A percentile compares a stretch with the other conserved stretches of the same genome.
phyloP scores from a whole-genome alignment of 2,329 filamentous ascomycete genomes.

The Ophiobolus disseminans region DNA sequence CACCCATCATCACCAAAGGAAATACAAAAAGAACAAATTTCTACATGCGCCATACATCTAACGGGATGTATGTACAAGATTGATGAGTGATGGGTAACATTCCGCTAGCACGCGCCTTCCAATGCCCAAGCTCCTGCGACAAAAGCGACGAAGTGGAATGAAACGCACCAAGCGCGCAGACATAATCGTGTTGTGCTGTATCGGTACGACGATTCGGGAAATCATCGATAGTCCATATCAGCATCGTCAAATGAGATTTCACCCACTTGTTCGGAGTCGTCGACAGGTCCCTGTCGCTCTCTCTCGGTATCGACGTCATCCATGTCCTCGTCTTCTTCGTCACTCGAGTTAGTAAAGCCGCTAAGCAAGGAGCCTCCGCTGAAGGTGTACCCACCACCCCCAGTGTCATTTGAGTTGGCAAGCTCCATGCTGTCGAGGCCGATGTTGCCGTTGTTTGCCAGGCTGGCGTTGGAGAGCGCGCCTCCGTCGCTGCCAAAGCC shows the following conservation, averaged over 20 bases:
- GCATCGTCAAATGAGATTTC: slow-evolving; percentile 67
- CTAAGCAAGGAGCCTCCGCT: slow-evolving; percentile 78
- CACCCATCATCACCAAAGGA: slow-evolving; percentile 9
- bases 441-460: slow-evolving; percentile 68
- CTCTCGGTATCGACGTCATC: slow-evolving; percentile 81
- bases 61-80: slow-evolving; percentile 36
- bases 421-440: slow-evolving; percentile 70
- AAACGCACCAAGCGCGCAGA: slow-evolving; percentile 50
- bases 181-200: slow-evolving; percentile 39
- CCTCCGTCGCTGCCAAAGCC: slow-evolving; percentile 58
- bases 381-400: slow-evolving; percentile 76
- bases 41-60: slow-evolving; percentile 40
- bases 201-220: slow-evolving; percentile 21
- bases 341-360: slow-evolving; percentile 92
- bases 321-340: slow-evolving; percentile 95
- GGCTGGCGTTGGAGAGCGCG: slow-evolving; percentile 75
- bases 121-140: slow-evolving; percentile 12
- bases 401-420: slow-evolving; percentile 67
- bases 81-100: slow-evolving; percentile 12
- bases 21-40: slow-evolving; percentile 29
- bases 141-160: slow-evolving; percentile 20
- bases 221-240: slow-evolving; percentile 66
- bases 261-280: slow-evolving; percentile 71
- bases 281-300: slow-evolving; percentile 54
- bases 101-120: slow-evolving; percentile 11